Evolutionary conservation across 2,329 filamentous ascomycete genomes (phyloP).

Genomic region (Aspergillus fumigatus): DNA sequence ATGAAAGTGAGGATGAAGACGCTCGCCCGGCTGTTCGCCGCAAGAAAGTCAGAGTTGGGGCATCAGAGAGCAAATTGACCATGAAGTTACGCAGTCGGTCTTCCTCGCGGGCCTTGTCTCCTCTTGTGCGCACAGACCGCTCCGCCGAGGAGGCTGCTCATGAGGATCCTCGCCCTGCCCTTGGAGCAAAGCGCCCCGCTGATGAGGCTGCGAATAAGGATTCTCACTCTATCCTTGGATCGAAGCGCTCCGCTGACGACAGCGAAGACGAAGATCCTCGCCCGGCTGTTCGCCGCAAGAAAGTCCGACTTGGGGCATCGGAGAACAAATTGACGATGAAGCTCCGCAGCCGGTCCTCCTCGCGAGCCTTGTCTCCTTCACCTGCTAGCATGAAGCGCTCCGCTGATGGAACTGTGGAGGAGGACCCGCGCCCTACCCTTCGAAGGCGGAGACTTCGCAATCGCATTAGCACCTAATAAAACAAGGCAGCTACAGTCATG

Average conservation of each 20-base stretch:
- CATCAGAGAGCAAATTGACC: conserved; percentile 46
- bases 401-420: conserved; percentile 36
- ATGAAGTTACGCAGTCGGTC: conserved; percentile 31
- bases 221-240: neutral
- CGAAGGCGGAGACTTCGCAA: neutral
- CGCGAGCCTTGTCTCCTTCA: conserved; percentile 39
- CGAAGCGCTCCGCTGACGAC: neutral
- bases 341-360: conserved; percentile 31
- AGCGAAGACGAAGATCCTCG: conserved; percentile 16
- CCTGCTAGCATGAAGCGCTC: conserved; percentile 41
- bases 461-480: neutral
- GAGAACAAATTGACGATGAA: conserved; percentile 44
- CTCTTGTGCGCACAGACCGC: conserved; percentile 40
- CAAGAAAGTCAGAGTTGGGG: conserved; percentile 34
- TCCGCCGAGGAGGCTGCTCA: conserved; percentile 37
- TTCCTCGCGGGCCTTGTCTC: conserved; percentile 39
- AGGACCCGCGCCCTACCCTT: conserved; percentile 17
- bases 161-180: conserved; percentile 20
- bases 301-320: conserved; percentile 42
- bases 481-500: neutral
- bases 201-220: conserved; percentile 32
- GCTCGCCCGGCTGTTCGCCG: neutral
- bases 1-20: neutral
- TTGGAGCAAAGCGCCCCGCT: neutral
- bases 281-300: conserved; percentile 21